phyloP scores from a whole-genome alignment of 495 filamentous ascomycete species.

The Penicillium turbatum region DNA sequence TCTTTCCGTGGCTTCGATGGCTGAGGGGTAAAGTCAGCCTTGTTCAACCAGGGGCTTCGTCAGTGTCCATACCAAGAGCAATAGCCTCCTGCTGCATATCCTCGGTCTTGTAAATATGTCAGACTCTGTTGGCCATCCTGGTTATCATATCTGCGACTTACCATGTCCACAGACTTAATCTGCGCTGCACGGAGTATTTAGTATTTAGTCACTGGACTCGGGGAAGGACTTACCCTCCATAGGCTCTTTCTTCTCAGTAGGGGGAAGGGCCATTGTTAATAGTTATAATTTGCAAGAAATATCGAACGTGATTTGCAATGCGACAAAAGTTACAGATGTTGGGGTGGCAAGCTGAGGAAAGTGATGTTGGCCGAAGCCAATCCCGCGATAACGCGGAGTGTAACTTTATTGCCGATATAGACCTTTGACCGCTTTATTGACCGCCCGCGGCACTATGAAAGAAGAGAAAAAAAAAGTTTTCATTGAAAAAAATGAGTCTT shows the following conservation, averaged over 20 bases:
- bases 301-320: not conserved
- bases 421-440: constrained; percentile 19
- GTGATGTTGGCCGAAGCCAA: not conserved
- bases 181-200: constrained; percentile 59
- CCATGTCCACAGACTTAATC: constrained; percentile 98
- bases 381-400: constrained; percentile 12
- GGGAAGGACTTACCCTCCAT: constrained; percentile 55
- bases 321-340: not conserved
- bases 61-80: constrained; percentile 70
- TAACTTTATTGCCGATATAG: constrained; percentile 16
- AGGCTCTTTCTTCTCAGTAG: constrained; percentile 61
- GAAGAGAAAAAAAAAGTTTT: constrained; percentile 37
- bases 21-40: constrained; percentile 44
- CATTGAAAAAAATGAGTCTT: constrained; percentile 11
- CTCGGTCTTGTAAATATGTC: constrained; percentile 60
- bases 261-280: constrained; percentile 37
- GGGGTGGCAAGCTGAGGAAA: not conserved
- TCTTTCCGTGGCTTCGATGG: constrained; percentile 89
- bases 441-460: constrained; percentile 37
- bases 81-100: constrained; percentile 95
- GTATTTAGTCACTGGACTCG: constrained; percentile 9
- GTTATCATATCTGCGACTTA: constrained; percentile 36
- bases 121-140: not conserved
- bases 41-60: not conserved
- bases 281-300: not conserved